Percentiles rank a stretch among this genome's conserved stretches.
Evolutionary conservation across 495 filamentous ascomycete species (phyloP).

Genomic region (Penicillium angulare): DNA sequence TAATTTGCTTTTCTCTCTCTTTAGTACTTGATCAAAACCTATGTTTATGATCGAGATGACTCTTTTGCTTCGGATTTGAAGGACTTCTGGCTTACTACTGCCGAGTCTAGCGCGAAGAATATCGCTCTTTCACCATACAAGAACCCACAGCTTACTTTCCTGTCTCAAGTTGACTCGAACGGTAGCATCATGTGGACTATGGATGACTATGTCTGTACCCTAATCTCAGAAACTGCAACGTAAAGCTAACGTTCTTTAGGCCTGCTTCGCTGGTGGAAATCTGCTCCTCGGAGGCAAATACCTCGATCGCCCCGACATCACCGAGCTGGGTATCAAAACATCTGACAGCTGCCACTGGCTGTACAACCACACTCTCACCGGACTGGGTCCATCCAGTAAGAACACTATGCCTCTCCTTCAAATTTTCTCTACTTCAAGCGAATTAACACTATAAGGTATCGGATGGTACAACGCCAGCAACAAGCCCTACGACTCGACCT

Average conservation of each 20-base stretch:
- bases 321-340: conserved; percentile 65
- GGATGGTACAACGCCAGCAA: conserved; percentile 53
- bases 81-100: conserved; percentile 66
- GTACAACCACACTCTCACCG: conserved; percentile 57
- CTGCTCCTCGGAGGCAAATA: conserved; percentile 74
- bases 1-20: neutral
- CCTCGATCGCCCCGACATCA: conserved; percentile 55
- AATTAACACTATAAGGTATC: conserved; percentile 37
- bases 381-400: conserved; percentile 62
- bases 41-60: conserved; percentile 59
- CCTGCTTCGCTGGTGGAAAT: conserved; percentile 76
- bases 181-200: conserved; percentile 26
- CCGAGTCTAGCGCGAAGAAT: conserved; percentile 64
- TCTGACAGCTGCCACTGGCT: conserved; percentile 66
- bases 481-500: conserved; percentile 40
- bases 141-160: conserved; percentile 64
- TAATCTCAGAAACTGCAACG: conserved; percentile 24
- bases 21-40: conserved; percentile 81
- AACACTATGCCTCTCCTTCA: neutral
- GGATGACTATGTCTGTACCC: conserved; percentile 22
- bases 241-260: conserved; percentile 15
- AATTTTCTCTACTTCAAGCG: neutral
- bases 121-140: conserved; percentile 60
- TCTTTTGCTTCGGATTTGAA: conserved; percentile 49
- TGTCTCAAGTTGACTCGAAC: conserved; percentile 53